Evolutionary conservation across 106 monocot species (phyloP).

Genomic region (Acorus calamus): DNA sequence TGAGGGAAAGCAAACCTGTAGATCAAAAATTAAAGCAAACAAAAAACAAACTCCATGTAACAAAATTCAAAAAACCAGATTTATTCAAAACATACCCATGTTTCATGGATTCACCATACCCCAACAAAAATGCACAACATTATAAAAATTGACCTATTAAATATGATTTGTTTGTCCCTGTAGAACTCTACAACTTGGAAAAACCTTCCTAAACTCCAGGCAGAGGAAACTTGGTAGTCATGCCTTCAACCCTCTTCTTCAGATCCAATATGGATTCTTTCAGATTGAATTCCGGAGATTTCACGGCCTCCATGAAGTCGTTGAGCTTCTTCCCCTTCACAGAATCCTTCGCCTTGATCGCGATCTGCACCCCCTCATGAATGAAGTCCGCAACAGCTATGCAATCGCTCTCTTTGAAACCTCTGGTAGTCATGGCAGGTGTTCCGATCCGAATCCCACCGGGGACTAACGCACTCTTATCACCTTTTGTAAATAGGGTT

Average conservation of each 20-base stretch:
- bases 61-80: too few relatives aligned
- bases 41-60: too few relatives aligned
- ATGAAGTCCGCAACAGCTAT: slow-evolving; percentile 16
- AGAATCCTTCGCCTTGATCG: slow-evolving; percentile 13
- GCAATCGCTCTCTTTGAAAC: slow-evolving; percentile 20
- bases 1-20: too few relatives aligned
- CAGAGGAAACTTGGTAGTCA: slow-evolving; percentile 20
- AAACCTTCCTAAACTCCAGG: slow-evolving; percentile 9
- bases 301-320: slow-evolving; percentile 15
- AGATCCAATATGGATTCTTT: slow-evolving; percentile 6
- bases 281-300: slow-evolving; percentile 13
- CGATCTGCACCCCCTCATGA: slow-evolving; percentile 18
- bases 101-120: too few relatives aligned
- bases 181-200: too few relatives aligned
- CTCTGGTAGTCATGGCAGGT: slow-evolving; percentile 31
- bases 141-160: too few relatives aligned
- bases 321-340: slow-evolving; percentile 20
- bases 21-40: too few relatives aligned
- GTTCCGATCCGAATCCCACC: slow-evolving; percentile 30
- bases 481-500: slow-evolving; percentile 1
- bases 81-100: too few relatives aligned
- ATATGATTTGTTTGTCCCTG: too few relatives aligned
- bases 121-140: too few relatives aligned
- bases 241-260: slow-evolving; percentile 8
- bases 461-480: slow-evolving; percentile 23